Evolutionary conservation across 495 filamentous ascomycete genomes (phyloP), one percentile per base, ranked within the genome.

Genomic region (Lentithecium fluviatile): DNA sequence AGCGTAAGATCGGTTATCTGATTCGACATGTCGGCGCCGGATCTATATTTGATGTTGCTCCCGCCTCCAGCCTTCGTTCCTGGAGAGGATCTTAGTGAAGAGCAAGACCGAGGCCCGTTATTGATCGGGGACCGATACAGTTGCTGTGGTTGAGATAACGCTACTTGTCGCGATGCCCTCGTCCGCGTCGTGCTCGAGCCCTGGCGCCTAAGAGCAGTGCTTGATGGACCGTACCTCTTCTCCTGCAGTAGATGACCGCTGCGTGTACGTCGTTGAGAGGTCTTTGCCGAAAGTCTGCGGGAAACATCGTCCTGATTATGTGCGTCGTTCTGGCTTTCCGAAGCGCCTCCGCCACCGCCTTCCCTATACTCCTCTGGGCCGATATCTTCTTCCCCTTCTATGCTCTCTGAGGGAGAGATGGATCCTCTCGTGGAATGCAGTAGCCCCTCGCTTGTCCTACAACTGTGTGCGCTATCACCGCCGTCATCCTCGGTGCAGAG

Each of bases 1-100:
- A 21, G 52, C 1, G 59, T 38, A 40, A 62, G 19, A 62, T 62
- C 45, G 43, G 59, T 62, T 62, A 62, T 62, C 59, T 62, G 55
- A 58, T 58, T 48, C 37, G 55, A 11, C 6, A 49, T 58, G 45
- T 32, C 45, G 52, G 45, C 24, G 34, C 55, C 34, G 21, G 43
- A 26, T 58, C 45, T 24, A 58, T 49, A 25, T 17, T 48, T 21
- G 8, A 1, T 49, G 45, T 36, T 58, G 45, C 6, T 58, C 48
- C 45, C 42, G 8, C 23, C n/a, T 58, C 43, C 45, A 32, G 43
- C 24, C 55, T 48, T 58, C 55, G 55, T 32, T 48, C 17, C 43
- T 20, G 8, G 43, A 58, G 55, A 36, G 55, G 45, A 48, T 58
- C 15, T 48, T 40, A n/a, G 43, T 49, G 55, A 26, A 29, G 55